Evolutionary conservation across 2,329 filamentous ascomycete genomes (phyloP), one percentile per base, ranked within the genome.

Genomic region (Sporothrix schenckii): DNA sequence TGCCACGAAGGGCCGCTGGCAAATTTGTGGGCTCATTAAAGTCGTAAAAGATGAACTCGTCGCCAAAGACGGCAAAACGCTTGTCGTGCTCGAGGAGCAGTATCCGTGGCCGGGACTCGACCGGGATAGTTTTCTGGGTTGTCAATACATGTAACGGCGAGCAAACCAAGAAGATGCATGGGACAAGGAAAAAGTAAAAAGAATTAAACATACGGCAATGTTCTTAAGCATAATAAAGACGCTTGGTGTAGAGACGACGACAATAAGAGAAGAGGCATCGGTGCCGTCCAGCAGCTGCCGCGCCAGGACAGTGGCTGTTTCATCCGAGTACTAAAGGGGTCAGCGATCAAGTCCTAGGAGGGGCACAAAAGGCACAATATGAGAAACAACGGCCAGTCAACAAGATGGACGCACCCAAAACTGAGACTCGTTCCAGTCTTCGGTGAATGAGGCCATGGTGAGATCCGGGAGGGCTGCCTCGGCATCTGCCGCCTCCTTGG

Each of bases 351-450:
- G 16, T 49, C 44, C 27, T 16, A 4, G 14, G 41, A 47, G 1
- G 11, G 14, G 16, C 5, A 49, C 5, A 47, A 47, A 14, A 5
- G 44, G 2, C 4, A 47, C 2, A 4, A 47, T 4, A 47, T 47
- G 10, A 11, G 41, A 3, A 10, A 49, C 27, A 52, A 7, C 16
- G 24, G 39, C 14, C 13, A 34, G 34, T 34, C 34, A 5, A 9
- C 4, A 34, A 34, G 34, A 6, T 9, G 34, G 19, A 60, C 11
- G 21, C 82, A 92, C 89, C 92, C 92, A 95, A 76, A 95, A 95
- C 80, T 94, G 92, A 72, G 87, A 91, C 76, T 90, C 87, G 76
- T 94, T 92, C 92, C 92, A 95, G 79, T 94, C 90, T 79, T 94
- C 92, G 1, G 84, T 83, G 76, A 94, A 95, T 1, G 86, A 82